Evolutionary conservation across 495 filamentous ascomycete genomes (phyloP).

Genomic region (Astrothelium subdiscretum): DNA sequence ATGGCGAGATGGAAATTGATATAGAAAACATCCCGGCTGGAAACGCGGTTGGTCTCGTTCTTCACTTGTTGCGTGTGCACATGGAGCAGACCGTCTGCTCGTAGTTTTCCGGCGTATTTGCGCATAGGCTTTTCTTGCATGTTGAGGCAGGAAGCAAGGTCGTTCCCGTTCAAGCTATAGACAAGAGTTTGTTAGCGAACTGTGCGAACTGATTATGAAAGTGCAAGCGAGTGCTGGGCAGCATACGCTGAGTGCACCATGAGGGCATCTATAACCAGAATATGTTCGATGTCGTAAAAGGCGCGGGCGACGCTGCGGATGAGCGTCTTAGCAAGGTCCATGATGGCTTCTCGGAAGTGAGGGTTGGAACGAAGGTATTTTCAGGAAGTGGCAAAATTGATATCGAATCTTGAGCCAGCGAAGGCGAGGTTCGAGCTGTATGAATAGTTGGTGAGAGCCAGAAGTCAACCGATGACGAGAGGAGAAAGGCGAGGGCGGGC

Average conservation of each 20-base stretch:
- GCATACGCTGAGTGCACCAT: constrained; percentile 79
- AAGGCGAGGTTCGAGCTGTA: background rate
- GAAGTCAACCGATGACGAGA: background rate
- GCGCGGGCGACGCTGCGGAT: constrained; percentile 80
- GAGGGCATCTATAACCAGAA: constrained; percentile 84
- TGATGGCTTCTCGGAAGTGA: constrained; percentile 22
- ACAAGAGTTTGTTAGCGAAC: constrained; percentile 5
- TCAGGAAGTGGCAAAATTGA: background rate
- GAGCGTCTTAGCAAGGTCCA: constrained; percentile 81
- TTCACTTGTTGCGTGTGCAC: constrained; percentile 43
- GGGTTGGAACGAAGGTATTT: background rate
- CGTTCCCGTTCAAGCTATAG: constrained; percentile 65
- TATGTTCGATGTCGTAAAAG: constrained; percentile 84
- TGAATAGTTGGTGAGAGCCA: background rate
- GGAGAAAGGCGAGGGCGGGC: background rate
- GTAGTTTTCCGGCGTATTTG: constrained; percentile 70
- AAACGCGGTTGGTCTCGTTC: constrained; percentile 47
- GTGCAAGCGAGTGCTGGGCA: background rate
- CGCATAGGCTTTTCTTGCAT: constrained; percentile 70
- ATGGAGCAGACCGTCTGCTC: constrained; percentile 72
- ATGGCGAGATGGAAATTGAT: constrained; percentile 90
- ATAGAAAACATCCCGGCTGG: constrained; percentile 86
- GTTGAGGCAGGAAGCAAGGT: constrained; percentile 72
- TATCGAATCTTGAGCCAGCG: background rate
- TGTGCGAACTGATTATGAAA: background rate